phyloP scores from a whole-genome alignment of 2,329 filamentous ascomycete genomes.

The Fusarium pseudocircinatum region DNA sequence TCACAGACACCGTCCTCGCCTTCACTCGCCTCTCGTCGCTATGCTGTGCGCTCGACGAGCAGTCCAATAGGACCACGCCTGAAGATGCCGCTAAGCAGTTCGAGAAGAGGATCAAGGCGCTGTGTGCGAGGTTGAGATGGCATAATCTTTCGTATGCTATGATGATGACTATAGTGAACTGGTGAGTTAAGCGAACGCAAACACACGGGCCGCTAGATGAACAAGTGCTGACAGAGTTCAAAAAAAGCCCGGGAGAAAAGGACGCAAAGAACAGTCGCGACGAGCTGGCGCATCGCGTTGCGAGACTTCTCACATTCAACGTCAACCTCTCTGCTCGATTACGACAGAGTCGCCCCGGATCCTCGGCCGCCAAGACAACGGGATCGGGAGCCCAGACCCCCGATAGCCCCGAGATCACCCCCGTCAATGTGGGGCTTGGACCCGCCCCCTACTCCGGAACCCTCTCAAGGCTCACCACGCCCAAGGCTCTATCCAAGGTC shows the following conservation, averaged over 20 bases:
- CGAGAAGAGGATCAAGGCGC: slow-evolving; percentile 42
- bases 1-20: slow-evolving; percentile 51
- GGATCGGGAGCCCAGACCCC: slow-evolving; percentile 22
- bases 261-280: slow-evolving; percentile 50
- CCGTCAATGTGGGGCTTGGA: slow-evolving; percentile 36
- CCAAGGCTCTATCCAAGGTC: slow-evolving; percentile 46
- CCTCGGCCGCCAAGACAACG: slow-evolving; percentile 28
- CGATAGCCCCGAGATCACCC: slow-evolving; percentile 22
- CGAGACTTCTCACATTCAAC: slow-evolving; percentile 49
- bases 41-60: slow-evolving; percentile 41
- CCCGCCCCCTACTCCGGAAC: slow-evolving; percentile 43
- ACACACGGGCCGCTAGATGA: slow-evolving; percentile 6
- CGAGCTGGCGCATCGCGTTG: slow-evolving; percentile 48
- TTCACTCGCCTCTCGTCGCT: slow-evolving; percentile 47
- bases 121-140: slow-evolving; percentile 50
- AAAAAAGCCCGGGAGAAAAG: slow-evolving; percentile 46
- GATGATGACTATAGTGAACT: slow-evolving; percentile 53
- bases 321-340: slow-evolving; percentile 46
- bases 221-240: background rate
- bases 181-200: slow-evolving; percentile 37
- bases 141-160: slow-evolving; percentile 53
- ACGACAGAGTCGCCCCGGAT: slow-evolving; percentile 40
- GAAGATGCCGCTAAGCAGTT: slow-evolving; percentile 30
- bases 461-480: slow-evolving; percentile 46
- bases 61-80: slow-evolving; percentile 29